Evolutionary conservation across 441 rosid genomes (phyloP).

Genomic region (Raphanus hybrid): DNA sequence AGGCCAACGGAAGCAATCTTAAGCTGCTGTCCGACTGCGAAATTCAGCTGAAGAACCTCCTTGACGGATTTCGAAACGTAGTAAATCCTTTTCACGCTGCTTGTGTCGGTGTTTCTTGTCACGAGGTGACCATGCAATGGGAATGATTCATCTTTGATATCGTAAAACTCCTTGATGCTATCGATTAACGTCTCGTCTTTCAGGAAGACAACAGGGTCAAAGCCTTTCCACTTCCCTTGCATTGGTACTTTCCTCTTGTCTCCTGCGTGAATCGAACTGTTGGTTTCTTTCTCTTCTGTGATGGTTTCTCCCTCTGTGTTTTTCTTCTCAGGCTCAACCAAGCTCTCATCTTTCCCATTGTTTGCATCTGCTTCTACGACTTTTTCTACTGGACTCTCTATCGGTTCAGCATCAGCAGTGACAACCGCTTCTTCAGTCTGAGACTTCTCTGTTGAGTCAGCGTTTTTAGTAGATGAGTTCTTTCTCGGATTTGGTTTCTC

Average conservation of each 20-base stretch:
- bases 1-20: slow-evolving; percentile 90
- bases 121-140: slow-evolving; percentile 74
- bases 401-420: slow-evolving; percentile 44
- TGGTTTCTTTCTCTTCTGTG: slow-evolving; percentile 51
- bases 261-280: slow-evolving; percentile 43
- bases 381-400: slow-evolving; percentile 46
- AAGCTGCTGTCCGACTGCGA: slow-evolving; percentile 80
- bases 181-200: slow-evolving; percentile 68
- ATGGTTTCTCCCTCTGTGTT: slow-evolving; percentile 39
- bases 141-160: slow-evolving; percentile 69
- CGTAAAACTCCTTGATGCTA: slow-evolving; percentile 78
- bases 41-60: slow-evolving; percentile 76
- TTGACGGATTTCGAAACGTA: slow-evolving; percentile 82
- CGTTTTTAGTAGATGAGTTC: slow-evolving; percentile 38
- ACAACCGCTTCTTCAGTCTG: slow-evolving; percentile 28
- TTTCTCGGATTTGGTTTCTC: slow-evolving; percentile 48
- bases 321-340: slow-evolving; percentile 47
- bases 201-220: slow-evolving; percentile 83
- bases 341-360: slow-evolving; percentile 46
- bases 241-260: slow-evolving; percentile 78
- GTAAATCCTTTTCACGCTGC: slow-evolving; percentile 87
- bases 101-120: slow-evolving; percentile 74
- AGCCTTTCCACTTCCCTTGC: slow-evolving; percentile 91
- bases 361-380: slow-evolving; percentile 48
- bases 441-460: slow-evolving; percentile 41